Base-by-base conservation (phyloP, 495 filamentous ascomycete species). In the Penicillium bovifimosum region DNA sequence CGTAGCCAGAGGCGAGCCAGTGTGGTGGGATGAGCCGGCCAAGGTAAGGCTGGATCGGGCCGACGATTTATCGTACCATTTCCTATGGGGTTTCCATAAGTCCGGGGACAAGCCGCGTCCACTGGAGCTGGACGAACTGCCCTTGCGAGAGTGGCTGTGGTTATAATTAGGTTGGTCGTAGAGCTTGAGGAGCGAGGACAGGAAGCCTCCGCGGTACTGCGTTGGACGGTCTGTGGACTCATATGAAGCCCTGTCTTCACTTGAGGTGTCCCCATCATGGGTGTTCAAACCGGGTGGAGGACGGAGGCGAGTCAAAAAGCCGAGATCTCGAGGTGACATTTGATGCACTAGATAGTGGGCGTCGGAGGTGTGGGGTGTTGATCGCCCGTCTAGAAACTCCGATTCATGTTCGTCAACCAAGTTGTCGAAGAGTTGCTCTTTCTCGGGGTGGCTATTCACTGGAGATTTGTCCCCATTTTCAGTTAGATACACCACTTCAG, bases 121-220 rank as follows among this genome's bases (percentile, higher is more conserved):
- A 56, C 64, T 72, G 28, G 52, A 51, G 27, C 66, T 67, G 11
- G 65, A 61, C 41, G 60, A 56, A 50, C 72, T 75, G 24, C 62
- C 61, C 39, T 66, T 60, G 28, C 66, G 62, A 34, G 66, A 71
- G 33, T 59, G 58, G 55, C 54, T 42, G 26, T 64, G 46, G 18
- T 66, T 17, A 32, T 33, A 8, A 17, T 26, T 28, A 27, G 38
- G 63, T 40, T 72, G 61, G 47, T 80, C 79, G 58, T 91, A 86
- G 9, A 95, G 76, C 65, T 88, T 95, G 47, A 96, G 71, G 2
- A 97, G 70, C 7, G 82, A 86, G 5, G 85, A 83, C 7, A 97
- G 73, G 39, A 95, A 80, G 27, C 91, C 89, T 33, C 83, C 82
- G 39, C 83, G 86, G 63, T 87, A 93, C 42, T 86, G 78, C 6